phyloP scores from a whole-genome alignment of 2,329 filamentous ascomycete species.

The Tolypocladium endophyticum region DNA sequence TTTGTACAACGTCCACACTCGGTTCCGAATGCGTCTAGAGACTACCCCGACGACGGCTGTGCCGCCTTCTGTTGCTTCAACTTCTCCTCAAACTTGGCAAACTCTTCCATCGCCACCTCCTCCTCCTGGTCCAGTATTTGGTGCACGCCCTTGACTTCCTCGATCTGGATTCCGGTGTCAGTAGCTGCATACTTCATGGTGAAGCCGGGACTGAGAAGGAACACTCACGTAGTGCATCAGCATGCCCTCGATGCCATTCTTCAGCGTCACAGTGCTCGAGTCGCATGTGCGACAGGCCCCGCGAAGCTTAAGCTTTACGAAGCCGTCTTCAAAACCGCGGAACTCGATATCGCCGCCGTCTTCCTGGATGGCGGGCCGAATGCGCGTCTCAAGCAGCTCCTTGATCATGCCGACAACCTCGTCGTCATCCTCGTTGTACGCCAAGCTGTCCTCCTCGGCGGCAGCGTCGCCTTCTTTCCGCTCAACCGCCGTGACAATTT shows the following conservation, averaged over 20 bases:
- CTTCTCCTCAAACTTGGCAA: constrained; percentile 91
- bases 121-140: constrained; percentile 90
- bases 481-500: constrained; percentile 64
- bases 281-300: constrained; percentile 95
- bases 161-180: constrained; percentile 49
- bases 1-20: not conserved
- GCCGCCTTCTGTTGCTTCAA: constrained; percentile 42
- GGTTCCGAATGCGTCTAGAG: not conserved
- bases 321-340: constrained; percentile 71
- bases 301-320: constrained; percentile 76
- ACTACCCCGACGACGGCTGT: constrained; percentile 4
- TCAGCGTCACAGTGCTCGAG: constrained; percentile 90
- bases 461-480: constrained; percentile 40
- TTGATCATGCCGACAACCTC: constrained; percentile 99
- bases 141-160: constrained; percentile 86
- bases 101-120: constrained; percentile 75
- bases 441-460: constrained; percentile 55
- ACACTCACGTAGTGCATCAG: constrained; percentile 82
- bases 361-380: constrained; percentile 91
- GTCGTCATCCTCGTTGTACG: constrained; percentile 80
- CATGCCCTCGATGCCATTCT: constrained; percentile 98
- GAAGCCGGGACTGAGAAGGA: not conserved
- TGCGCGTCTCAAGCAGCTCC: constrained; percentile 88
- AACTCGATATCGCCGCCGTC: constrained; percentile 97
- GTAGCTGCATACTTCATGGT: not conserved